Evolutionary conservation across 1,284 basidiomycete species (phyloP).

Genomic region (Ceratobasidium sp.): DNA sequence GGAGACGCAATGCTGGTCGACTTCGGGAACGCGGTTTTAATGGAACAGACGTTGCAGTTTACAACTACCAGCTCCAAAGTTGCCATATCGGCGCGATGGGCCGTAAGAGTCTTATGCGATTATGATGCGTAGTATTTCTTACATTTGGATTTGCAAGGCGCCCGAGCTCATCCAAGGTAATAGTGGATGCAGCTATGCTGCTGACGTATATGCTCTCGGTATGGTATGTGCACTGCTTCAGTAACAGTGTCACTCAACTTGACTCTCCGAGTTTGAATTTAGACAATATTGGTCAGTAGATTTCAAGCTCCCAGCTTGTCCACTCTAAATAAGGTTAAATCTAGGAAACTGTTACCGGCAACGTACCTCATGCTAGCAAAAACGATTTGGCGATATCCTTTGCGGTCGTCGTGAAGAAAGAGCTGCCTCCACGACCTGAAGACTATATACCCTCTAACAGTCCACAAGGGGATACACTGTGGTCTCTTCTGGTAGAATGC

Average conservation of each 20-base stretch:
- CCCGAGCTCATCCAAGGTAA: not conserved
- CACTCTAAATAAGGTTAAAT: not conserved
- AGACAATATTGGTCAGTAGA: not conserved
- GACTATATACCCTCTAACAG: not conserved
- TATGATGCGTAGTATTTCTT: not conserved
- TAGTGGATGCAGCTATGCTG: not conserved
- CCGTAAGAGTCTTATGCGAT: not conserved
- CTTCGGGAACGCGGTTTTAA: not conserved
- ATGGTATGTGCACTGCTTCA: not conserved
- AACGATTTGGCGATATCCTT: not conserved
- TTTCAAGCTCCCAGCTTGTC: not conserved
- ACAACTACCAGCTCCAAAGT: not conserved
- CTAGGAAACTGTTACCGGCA: constrained; percentile 10
- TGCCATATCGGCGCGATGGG: too few relatives aligned
- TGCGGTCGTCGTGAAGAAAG: not conserved
- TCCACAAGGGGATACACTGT: constrained; percentile 1
- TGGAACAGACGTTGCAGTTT: not conserved
- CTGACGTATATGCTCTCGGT: constrained; percentile 4
- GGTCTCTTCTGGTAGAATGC: constrained; percentile 3
- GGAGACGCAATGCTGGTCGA: not conserved
- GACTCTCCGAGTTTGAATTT: not conserved
- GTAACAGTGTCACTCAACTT: not conserved
- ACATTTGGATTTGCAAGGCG: not conserved
- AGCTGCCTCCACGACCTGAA: constrained; percentile 16
- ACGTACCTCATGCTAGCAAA: not conserved